Base-by-base conservation (phyloP, 2,329 filamentous ascomycete genomes). In the Epichloe sibirici region DNA sequence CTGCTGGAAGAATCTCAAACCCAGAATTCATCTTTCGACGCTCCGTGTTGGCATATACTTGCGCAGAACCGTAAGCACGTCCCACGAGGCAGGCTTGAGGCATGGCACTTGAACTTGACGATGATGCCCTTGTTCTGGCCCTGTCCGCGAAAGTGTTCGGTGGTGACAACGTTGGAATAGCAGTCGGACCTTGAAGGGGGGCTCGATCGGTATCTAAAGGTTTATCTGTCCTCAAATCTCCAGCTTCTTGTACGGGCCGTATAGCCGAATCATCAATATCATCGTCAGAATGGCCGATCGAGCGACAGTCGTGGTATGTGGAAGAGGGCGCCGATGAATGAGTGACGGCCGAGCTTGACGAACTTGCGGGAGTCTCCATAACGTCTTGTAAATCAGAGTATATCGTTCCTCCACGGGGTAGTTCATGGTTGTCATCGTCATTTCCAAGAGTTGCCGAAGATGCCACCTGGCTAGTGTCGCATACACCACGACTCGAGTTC, bases 401-500 rank as follows among this genome's bases (percentile, higher is more conserved):
- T 49, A 47, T 17, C 21, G 45, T 44, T 17, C 37, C 5, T 46
- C 34, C 44, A 12, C 23, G 28, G 2, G 17, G 43, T 13, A n/a
- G 9, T 15, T 31, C 11, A 3, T n/a, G 21, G 17, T 37, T 37
- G 13, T 34, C 35, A 11, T 35, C 13, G 21, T 52, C 21, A 13
- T 35, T 58, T 5, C 61, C 53, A 7, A 62, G 56, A 6, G 61
- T 65, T 8, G 59, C 53, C n/a, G 58, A 57, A 5, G 64, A 61
- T 35, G 57, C 52, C 7, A 51, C 39, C 11, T 60, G 60, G 37
- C 59, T 64, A 40, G 49, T 48, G 5, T 57, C 59, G 2, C 73
- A 71, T 11, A 72, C 73, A 9, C 70, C 67, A 45, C 75, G 73
- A 49, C 73, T 71, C 25, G 81, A 83, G 48, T 86, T 81, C 83